phyloP scores from a whole-genome alignment of 2,329 filamentous ascomycete genomes.

The Zelopaecilomyces penicillatus region DNA sequence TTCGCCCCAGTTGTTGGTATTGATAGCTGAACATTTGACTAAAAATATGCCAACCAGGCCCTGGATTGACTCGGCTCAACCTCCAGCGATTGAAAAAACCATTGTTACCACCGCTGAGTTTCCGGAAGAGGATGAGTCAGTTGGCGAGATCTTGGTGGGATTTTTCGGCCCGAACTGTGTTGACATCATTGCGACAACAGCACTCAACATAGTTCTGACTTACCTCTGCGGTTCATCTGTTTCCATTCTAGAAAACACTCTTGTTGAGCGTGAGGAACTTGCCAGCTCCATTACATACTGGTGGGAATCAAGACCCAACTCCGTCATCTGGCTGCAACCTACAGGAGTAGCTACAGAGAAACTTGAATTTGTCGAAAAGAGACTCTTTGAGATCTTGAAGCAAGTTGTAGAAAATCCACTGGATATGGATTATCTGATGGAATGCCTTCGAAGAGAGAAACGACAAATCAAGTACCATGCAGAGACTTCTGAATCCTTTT shows the following conservation, averaged over 20 bases:
- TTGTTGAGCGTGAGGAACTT: conserved; percentile 89
- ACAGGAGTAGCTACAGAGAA: conserved; percentile 83
- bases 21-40: neutral
- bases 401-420: conserved; percentile 73
- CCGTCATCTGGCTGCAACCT: conserved; percentile 77
- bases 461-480: conserved; percentile 76
- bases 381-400: conserved; percentile 74
- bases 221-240: conserved; percentile 93
- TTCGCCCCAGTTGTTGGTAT: neutral
- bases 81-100: conserved; percentile 63
- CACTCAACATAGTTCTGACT: conserved; percentile 69
- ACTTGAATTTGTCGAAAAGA: conserved; percentile 72
- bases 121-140: conserved; percentile 92
- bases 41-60: conserved; percentile 35
- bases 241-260: conserved; percentile 78
- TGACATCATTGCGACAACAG: conserved; percentile 58
- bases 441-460: conserved; percentile 75
- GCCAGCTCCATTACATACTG: conserved; percentile 77
- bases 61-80: conserved; percentile 82
- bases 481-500: conserved; percentile 73
- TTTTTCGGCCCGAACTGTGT: conserved; percentile 82
- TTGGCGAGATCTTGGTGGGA: conserved; percentile 75
- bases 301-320: conserved; percentile 71
- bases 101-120: conserved; percentile 76
- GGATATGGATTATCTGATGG: conserved; percentile 82